A percentile compares a stretch with the other conserved stretches of the same genome.
Conservation (phyloP, 768 basidiomycete genomes). For the Serendipita sp. region DNA sequence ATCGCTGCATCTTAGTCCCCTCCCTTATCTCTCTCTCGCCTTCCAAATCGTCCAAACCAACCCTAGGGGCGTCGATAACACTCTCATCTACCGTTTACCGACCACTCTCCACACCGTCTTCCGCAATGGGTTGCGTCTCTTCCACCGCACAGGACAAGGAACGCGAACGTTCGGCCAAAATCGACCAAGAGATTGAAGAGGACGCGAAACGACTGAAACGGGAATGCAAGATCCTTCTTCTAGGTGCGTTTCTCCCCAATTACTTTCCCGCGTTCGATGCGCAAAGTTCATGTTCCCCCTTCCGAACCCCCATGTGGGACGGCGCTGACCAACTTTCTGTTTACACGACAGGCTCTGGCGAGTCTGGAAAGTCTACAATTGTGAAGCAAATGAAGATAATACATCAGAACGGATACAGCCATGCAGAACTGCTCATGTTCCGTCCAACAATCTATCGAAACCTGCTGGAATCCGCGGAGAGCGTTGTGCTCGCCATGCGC, state of each 20-base stretch:
- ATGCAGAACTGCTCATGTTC: conserved; percentile 60
- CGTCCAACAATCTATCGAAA: conserved; percentile 71
- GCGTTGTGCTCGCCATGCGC: conserved; percentile 69
- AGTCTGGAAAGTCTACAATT: conserved; percentile 89
- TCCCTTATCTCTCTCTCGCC: no score
- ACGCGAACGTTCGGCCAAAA: conserved; percentile 50
- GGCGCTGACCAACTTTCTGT: not conserved
- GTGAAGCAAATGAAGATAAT: conserved; percentile 99
- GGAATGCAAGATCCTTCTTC: conserved; percentile 83
- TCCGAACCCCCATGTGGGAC: no score
- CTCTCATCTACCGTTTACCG: not conserved
- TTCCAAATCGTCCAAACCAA: no score
- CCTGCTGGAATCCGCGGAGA: conserved; percentile 78
- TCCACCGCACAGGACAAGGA: conserved; percentile 18
- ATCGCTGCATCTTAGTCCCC: no score
- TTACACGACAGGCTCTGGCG: conserved; percentile 61
- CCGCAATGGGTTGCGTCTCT: conserved; percentile 13
- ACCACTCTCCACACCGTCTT: not conserved
- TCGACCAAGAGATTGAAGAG: conserved; percentile 76
- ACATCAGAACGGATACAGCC: conserved; percentile 78
- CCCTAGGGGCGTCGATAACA: no score
- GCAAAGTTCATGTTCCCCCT: no score
- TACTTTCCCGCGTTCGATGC: no score
- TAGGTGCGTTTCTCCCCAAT: conserved; percentile 41
- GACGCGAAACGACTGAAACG: conserved; percentile 66